These are phyloP conservation scores for Microdochium paspali DNA, from an alignment of 2,329 filamentous ascomycete genomes.

Conservation along the genomic window DNA sequence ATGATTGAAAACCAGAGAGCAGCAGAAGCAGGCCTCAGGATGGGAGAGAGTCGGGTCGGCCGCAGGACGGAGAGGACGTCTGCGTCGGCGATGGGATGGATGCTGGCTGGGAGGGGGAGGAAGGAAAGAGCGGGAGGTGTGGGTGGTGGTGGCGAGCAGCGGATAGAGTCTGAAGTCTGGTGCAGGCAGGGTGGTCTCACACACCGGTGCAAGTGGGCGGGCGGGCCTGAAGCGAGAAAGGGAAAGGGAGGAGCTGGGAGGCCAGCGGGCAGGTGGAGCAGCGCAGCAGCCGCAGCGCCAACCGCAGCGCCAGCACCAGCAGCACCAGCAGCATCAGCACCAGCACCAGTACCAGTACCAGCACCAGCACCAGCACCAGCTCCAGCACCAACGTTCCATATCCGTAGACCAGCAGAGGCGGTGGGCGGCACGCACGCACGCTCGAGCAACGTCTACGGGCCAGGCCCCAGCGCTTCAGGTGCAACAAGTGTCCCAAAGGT, in stretches of 20 bases:
- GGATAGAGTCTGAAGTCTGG: neutral
- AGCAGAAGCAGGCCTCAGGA: neutral
- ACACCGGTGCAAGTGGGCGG: neutral
- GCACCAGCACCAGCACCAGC: too few species aligned
- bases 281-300: too few species aligned
- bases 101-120: neutral
- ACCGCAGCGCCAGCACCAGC: too few species aligned
- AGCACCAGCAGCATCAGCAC: too few species aligned
- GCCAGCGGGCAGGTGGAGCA: too few species aligned
- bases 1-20: neutral
- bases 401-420: too few species aligned
- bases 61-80: neutral
- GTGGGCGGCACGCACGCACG: neutral
- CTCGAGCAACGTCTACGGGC: too few species aligned
- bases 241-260: neutral
- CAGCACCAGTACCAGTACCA: too few species aligned
- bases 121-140: neutral
- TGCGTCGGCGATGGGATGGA: neutral
- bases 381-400: too few species aligned
- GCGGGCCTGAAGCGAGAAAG: neutral
- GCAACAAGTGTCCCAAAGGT: too few species aligned
- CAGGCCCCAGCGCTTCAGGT: too few species aligned
- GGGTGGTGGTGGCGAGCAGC: neutral
- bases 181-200: too few species aligned
- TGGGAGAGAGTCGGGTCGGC: neutral